phyloP scores from a whole-genome alignment of 1,284 basidiomycete genomes.

The Melampsora larici-populina region DNA sequence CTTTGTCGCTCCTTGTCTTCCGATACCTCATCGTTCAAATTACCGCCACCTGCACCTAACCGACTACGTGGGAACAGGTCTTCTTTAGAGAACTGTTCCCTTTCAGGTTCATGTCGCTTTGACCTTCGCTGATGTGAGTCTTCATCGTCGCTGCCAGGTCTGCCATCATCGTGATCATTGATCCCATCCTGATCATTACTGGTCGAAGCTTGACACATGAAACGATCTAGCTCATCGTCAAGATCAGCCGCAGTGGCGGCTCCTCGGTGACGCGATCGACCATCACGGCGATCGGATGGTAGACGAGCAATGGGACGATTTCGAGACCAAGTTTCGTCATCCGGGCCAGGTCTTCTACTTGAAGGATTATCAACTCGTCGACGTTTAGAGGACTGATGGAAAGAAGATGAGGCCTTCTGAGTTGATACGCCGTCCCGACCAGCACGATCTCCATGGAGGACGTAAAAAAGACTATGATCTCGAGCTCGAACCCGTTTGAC shows the following conservation, averaged over 20 bases:
- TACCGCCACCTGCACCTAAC: conserved; percentile 23
- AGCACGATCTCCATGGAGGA: conserved; percentile 14
- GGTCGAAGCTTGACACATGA: not conserved
- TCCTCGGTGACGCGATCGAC: not conserved
- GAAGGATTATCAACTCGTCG: not conserved
- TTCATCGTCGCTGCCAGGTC: conserved; percentile 10
- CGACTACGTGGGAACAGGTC: conserved; percentile 22
- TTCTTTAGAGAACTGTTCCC: not conserved
- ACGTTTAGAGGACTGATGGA: not conserved
- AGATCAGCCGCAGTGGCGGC: not conserved
- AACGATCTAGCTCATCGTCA: conserved; percentile 35
- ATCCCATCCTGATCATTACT: not conserved
- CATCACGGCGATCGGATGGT: not conserved
- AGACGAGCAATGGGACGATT: not conserved
- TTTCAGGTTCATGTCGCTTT: not conserved
- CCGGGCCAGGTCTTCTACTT: not conserved
- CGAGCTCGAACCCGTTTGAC: conserved; percentile 10
- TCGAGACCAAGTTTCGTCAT: not conserved
- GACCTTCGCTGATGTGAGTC: not conserved
- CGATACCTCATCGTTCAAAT: conserved; percentile 9
- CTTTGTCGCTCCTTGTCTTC: not conserved
- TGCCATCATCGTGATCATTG: not conserved
- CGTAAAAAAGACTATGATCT: conserved; percentile 36
- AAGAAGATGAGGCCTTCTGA: not conserved
- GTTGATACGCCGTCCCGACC: conserved; percentile 30